Conservation (phyloP, 495 filamentous ascomycete genomes). For the Penicillium pulvis region DNA sequence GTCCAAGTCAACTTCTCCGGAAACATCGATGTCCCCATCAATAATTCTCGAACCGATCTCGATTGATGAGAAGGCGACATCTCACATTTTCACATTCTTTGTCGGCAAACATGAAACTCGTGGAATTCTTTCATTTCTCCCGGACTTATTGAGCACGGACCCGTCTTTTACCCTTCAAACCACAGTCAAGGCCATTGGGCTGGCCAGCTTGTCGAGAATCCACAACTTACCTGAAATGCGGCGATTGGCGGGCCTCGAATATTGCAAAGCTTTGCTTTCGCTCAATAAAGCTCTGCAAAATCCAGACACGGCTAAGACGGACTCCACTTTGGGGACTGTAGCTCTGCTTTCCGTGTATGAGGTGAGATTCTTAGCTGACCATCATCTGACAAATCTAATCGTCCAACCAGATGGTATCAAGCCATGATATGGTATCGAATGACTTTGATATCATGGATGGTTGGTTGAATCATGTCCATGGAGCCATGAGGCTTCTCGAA, state of each 20-base stretch:
- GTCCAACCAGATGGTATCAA: slow-evolving; percentile 14
- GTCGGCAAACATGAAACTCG: slow-evolving; percentile 14
- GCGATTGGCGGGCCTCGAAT: slow-evolving; percentile 14
- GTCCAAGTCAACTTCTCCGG: not conserved
- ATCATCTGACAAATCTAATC: not conserved
- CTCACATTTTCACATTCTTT: slow-evolving; percentile 15
- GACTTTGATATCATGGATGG: slow-evolving; percentile 6
- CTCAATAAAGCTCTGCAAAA: slow-evolving; percentile 21
- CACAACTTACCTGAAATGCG: slow-evolving; percentile 4
- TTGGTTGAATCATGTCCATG: slow-evolving; percentile 21
- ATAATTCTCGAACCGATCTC: slow-evolving; percentile 4
- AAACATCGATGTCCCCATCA: not conserved
- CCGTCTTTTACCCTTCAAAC: slow-evolving; percentile 16
- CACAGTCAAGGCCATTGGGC: slow-evolving; percentile 17
- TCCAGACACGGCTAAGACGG: slow-evolving; percentile 10
- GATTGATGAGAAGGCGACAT: slow-evolving; percentile 9
- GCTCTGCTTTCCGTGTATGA: slow-evolving; percentile 27
- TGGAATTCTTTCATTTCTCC: slow-evolving; percentile 16
- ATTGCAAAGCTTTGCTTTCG: slow-evolving; percentile 16
- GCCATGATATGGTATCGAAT: slow-evolving; percentile 11
- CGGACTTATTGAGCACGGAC: slow-evolving; percentile 4
- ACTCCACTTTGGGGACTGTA: slow-evolving; percentile 26
- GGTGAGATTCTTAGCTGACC: slow-evolving; percentile 11
- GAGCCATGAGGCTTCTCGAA: slow-evolving; percentile 20
- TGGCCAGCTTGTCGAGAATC: slow-evolving; percentile 16